phyloP scores from a whole-genome alignment of 768 basidiomycete species.

The Suillus hirtellus region DNA sequence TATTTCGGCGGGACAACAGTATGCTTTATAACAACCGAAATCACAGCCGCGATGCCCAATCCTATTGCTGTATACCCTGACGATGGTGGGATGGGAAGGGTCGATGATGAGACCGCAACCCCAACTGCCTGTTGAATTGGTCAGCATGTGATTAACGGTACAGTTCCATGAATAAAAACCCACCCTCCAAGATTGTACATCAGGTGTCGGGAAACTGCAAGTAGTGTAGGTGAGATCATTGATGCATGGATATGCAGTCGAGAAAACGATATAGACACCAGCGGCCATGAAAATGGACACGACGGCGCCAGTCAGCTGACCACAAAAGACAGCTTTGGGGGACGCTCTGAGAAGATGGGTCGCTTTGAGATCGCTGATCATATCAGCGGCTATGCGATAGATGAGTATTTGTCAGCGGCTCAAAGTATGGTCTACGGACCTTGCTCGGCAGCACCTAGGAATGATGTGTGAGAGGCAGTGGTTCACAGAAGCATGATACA shows the following conservation, averaged over 20 bases:
- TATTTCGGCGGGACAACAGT: constrained; percentile 24
- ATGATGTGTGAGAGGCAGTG: not conserved
- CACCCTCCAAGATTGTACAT: constrained; percentile 29
- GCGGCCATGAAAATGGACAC: constrained; percentile 61
- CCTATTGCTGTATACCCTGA: constrained; percentile 62
- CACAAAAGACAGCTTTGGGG: constrained; percentile 62
- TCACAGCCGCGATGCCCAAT: constrained; percentile 46
- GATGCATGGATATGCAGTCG: constrained; percentile 63
- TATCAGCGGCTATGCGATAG: constrained; percentile 45
- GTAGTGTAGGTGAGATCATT: constrained; percentile 20
- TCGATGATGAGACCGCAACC: constrained; percentile 23
- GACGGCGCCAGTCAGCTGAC: constrained; percentile 56
- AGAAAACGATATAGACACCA: constrained; percentile 63
- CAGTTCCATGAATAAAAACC: not conserved
- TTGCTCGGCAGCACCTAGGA: constrained; percentile 25
- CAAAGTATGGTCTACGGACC: constrained; percentile 14
- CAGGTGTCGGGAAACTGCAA: constrained; percentile 25
- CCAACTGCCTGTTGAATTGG: constrained; percentile 16
- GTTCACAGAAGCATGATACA: constrained; percentile 1
- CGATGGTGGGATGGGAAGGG: constrained; percentile 45
- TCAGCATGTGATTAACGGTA: not conserved
- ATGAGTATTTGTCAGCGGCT: not conserved
- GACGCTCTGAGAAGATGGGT: constrained; percentile 66
- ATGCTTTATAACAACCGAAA: constrained; percentile 44
- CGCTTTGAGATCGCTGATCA: constrained; percentile 72